phyloP scores from a whole-genome alignment of 2,329 filamentous ascomycete species.

The Cytospora chrysosperma region DNA sequence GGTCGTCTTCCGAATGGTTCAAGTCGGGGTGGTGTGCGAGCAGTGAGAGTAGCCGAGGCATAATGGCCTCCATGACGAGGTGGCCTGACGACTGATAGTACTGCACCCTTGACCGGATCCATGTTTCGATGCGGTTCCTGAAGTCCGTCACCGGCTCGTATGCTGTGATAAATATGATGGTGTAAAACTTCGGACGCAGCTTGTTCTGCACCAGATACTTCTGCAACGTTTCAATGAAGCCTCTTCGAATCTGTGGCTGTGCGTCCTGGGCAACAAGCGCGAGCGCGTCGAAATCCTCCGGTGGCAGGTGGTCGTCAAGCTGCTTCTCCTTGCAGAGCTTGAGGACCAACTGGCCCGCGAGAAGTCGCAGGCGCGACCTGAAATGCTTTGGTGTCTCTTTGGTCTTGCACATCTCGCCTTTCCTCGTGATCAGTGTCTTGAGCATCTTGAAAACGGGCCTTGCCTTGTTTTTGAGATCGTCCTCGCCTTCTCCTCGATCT shows the following conservation, averaged over 20 bases:
- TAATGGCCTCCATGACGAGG: slow-evolving; percentile 73
- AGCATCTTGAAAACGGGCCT: slow-evolving; percentile 75
- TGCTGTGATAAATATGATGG: slow-evolving; percentile 84
- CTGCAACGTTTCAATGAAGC: slow-evolving; percentile 82
- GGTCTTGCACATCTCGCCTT: slow-evolving; percentile 77
- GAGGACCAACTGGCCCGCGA: slow-evolving; percentile 75
- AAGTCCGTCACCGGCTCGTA: slow-evolving; percentile 80
- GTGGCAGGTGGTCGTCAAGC: slow-evolving; percentile 73
- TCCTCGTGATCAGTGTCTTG: slow-evolving; percentile 69
- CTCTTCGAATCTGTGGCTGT: slow-evolving; percentile 68
- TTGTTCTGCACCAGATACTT: slow-evolving; percentile 79
- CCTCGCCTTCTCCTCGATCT: slow-evolving; percentile 40
- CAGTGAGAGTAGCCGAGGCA: slow-evolving; percentile 80
- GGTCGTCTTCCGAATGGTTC: slow-evolving; percentile 60
- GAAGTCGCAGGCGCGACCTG: slow-evolving; percentile 75
- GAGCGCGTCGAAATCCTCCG: slow-evolving; percentile 75
- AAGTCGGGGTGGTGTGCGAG: slow-evolving; percentile 95
- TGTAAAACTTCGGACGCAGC: slow-evolving; percentile 77
- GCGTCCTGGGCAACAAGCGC: slow-evolving; percentile 80
- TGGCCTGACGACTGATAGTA: slow-evolving; percentile 60
- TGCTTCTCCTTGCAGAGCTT: slow-evolving; percentile 79
- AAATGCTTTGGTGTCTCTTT: slow-evolving; percentile 75
- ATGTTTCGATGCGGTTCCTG: slow-evolving; percentile 75
- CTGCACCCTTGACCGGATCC: slow-evolving; percentile 79
- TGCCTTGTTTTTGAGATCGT: slow-evolving; percentile 55